phyloP scores from a whole-genome alignment of 225 moss, liverwort and hornwort genomes.

The Bryum argenteum region DNA sequence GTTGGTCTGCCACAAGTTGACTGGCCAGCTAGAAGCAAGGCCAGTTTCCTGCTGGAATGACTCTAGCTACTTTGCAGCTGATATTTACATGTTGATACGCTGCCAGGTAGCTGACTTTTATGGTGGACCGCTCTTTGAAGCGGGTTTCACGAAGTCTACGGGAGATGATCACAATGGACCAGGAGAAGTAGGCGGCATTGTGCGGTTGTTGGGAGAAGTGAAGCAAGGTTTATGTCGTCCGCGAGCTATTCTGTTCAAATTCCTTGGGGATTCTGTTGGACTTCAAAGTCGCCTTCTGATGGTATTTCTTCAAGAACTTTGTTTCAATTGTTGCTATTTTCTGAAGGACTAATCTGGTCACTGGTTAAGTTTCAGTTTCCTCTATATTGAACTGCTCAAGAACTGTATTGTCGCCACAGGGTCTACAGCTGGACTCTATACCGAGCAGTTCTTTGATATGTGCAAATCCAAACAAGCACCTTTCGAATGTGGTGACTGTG shows the following conservation, averaged over 20 bases:
- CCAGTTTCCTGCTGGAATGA: conserved; percentile 17
- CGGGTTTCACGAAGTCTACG: conserved; percentile 65
- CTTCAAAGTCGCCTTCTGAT: conserved; percentile 87
- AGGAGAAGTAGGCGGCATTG: conserved; percentile 47
- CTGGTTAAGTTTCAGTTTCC: conserved; percentile 4
- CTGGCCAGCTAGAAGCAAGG: conserved; percentile 10
- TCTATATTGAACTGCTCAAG: conserved; percentile 21
- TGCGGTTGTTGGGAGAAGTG: conserved; percentile 76
- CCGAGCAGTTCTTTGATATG: conserved; percentile 92
- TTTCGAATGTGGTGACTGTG: conserved; percentile 85
- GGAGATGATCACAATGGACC: conserved; percentile 49
- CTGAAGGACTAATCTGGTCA: conserved; percentile 7
- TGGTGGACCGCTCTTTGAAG: conserved; percentile 90
- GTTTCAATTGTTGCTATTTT: conserved; percentile 5
- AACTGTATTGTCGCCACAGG: conserved; percentile 56
- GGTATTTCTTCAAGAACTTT: conserved; percentile 46
- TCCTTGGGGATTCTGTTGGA: conserved; percentile 90
- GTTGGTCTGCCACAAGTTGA: conserved; percentile 8
- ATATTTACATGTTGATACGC: conserved; percentile 16
- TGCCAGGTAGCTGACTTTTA: conserved; percentile 92
- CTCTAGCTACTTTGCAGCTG: conserved; percentile 12
- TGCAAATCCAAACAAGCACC: conserved; percentile 93
- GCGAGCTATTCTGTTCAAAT: conserved; percentile 90
- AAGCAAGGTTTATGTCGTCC: conserved; percentile 88
- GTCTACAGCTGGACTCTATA: conserved; percentile 86